Base-by-base conservation (phyloP, 805 yeast genomes). In the Monosporozyma solicola region DNA sequence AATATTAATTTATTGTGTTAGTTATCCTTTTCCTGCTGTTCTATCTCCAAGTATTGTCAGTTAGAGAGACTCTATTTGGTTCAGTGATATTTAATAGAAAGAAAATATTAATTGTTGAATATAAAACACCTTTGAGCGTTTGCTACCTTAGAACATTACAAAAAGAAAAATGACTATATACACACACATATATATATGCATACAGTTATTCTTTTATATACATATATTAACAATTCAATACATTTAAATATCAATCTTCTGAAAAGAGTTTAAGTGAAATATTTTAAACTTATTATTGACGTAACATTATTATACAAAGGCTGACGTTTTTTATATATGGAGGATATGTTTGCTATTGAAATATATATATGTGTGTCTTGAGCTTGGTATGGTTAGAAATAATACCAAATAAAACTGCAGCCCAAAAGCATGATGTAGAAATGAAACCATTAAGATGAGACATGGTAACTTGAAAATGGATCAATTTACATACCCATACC, bases 401-500 rank as follows among this genome's bases (percentile, higher is more conserved):
- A 35, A 35, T 13, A 35, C 39, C 13, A 15, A 35, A 11, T 5
- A 7, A 6, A 13, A 13, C 13, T 35, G n/a, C 15, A 13, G n/a
- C n/a, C 4, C n/a, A 11, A 32, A 11, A 32, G 16, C 8, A n/a
- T 15, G 15, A 35, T 15, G n/a, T n/a, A 35, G n/a, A 4, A 35
- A 13, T 15, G 13, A 15, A 35, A 3, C 39, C 39, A 35, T 35
- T 35, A 11, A 15, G n/a, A 15, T 13, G 16, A 15, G 39, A n/a
- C n/a, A 39, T 39, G 16, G 43, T 16, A n/a, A 39, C 16, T 20
- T 39, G 16, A 16, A 16, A 10, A 41, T 20, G 11, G 10, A 43
- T 15, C 29, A 27, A 27, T 10, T 43, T 13, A 43, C 46, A 43
- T 29, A 47, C 49, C 70, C 64, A 63, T 59, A 20, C 81, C 80